A percentile compares a stretch with the other conserved stretches of the same genome.
phyloP scores from a whole-genome alignment of 768 basidiomycete genomes.

The Tylopilus rubrobrunneus region DNA sequence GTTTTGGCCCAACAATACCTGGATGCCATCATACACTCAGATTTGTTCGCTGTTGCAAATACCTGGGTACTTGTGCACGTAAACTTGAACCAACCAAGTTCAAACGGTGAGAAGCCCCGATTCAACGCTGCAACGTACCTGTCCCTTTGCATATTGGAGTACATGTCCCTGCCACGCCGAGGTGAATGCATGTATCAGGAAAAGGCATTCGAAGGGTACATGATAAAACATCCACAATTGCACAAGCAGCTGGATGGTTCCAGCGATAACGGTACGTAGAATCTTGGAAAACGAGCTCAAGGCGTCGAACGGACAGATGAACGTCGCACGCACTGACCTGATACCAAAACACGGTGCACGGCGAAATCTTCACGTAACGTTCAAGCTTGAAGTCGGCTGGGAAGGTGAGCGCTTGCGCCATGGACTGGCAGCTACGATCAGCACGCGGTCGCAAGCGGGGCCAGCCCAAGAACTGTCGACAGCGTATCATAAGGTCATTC shows the following conservation, averaged over 20 bases:
- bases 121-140: too few relatives aligned
- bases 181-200: background rate
- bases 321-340: constrained; percentile 40
- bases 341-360: constrained; percentile 65
- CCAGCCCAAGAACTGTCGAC: constrained; percentile 55
- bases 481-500: background rate
- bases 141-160: constrained; percentile 40
- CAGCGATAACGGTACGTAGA: constrained; percentile 61
- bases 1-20: constrained; percentile 66
- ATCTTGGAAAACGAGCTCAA: constrained; percentile 35
- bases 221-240: constrained; percentile 68
- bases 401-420: constrained; percentile 56
- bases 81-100: constrained; percentile 32
- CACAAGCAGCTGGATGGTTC: constrained; percentile 71
- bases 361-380: constrained; percentile 62
- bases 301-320: background rate
- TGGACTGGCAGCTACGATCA: constrained; percentile 18
- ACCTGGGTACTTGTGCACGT: constrained; percentile 52
- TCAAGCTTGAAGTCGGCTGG: constrained; percentile 77
- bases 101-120: too few relatives aligned
- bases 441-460: too few relatives aligned
- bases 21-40: too few relatives aligned
- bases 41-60: constrained; percentile 48
- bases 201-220: constrained; percentile 30
- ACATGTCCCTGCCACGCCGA: constrained; percentile 40